Evolutionary conservation across 108 stramenopile species (phyloP), one percentile per base, ranked within the genome.

Genomic region (Thalassiosira profunda): DNA sequence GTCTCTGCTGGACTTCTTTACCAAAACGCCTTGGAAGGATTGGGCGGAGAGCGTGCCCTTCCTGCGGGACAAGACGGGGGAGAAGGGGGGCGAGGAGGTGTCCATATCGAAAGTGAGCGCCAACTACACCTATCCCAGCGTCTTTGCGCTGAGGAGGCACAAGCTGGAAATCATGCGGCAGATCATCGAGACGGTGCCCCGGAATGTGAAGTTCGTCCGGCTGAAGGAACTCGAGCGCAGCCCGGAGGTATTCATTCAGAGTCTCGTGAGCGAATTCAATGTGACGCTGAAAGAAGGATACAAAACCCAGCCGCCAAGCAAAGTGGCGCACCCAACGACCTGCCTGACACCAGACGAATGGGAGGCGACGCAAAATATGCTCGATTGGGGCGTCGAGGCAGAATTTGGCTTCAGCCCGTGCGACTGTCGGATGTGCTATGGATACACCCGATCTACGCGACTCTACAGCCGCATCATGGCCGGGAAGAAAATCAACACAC

Each of bases 351-450:
- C 67, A 17, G 60, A 45, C 8, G 79, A 80, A 44, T 80, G 79
- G 79, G 57, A 58, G 18, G 67, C 67, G 2, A 60, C 73, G 1
- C 66, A 80, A 41, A 33, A 29, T 24, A 56, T 43, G 29, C 62
- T 80, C 30, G 76, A 72, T 45, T 78, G 76, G 76, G 30, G 47
- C 24, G 23, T 72, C 17, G 76, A 78, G 65, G 40, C 65, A 23
- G 64, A 72, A 35, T 78, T 78, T 31, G 76, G 76, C 12, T 78
- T 78, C 41, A 58, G 58, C 38, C 76, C 71, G 48, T 68, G 59
- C 36, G 73, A 76, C 34, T 80, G 79, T 37, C 47, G 74, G 28
- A 80, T 75, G 79, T 80, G 79, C 31, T 70, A 78, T 44, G 76
- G 69, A n/a, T 78, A 78, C 34, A 46, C 52, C 30, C 70, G 30